These are phyloP conservation scores for Acrocalymma vagum DNA, from an alignment of 2,329 filamentous ascomycete genomes.

Conservation along the genomic window DNA sequence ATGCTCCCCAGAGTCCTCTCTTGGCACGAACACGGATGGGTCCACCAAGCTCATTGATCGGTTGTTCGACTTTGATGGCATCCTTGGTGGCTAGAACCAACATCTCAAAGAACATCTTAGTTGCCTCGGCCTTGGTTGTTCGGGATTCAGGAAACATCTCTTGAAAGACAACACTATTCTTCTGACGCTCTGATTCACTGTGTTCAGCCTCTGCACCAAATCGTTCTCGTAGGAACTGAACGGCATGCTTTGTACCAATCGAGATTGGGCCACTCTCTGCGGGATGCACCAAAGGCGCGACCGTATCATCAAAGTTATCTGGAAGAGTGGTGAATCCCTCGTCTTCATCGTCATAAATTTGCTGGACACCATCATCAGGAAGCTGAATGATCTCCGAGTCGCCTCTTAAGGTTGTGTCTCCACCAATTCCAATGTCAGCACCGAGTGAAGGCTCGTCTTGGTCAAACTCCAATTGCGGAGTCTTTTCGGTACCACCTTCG, in stretches of 20 bases:
- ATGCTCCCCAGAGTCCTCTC: constrained; percentile 94
- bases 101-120: constrained; percentile 99
- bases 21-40: constrained; percentile 88
- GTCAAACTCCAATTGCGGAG: constrained; percentile 70
- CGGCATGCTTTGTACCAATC: constrained; percentile 91
- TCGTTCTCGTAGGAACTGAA: constrained; percentile 89
- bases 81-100: constrained; percentile 97
- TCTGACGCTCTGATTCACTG: constrained; percentile 74
- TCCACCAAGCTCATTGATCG: constrained; percentile 73
- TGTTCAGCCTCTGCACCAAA: constrained; percentile 79
- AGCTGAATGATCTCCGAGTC: constrained; percentile 40
- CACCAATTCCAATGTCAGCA: constrained; percentile 53
- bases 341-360: constrained; percentile 44
- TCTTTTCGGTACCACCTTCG: constrained; percentile 64
- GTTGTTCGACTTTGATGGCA: constrained; percentile 95
- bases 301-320: constrained; percentile 80
- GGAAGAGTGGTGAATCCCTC: constrained; percentile 46
- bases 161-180: constrained; percentile 84
- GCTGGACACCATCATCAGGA: constrained; percentile 30
- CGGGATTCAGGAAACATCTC: constrained; percentile 83
- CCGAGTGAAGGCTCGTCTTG: constrained; percentile 58
- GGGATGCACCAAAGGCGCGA: constrained; percentile 77
- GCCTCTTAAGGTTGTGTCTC: constrained; percentile 34
- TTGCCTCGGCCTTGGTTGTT: constrained; percentile 88
- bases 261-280: constrained; percentile 88